These are phyloP conservation scores for Diplocarpon rosae DNA, from an alignment of 2,329 filamentous ascomycete genomes.

Conservation along the genomic window DNA sequence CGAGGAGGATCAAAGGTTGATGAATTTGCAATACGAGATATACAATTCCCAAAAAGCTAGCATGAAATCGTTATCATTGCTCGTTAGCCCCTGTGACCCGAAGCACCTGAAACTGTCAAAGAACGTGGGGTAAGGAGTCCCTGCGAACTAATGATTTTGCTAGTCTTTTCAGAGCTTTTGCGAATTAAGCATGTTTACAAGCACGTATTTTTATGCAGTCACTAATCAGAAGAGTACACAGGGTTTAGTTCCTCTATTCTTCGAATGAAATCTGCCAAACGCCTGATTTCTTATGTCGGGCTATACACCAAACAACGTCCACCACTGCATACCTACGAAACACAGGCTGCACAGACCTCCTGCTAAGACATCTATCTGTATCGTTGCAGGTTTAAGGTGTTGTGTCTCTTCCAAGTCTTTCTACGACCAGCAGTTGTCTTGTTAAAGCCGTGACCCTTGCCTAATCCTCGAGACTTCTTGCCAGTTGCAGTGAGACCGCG, in stretches of 20 bases:
- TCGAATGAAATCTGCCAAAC: conserved; percentile 18
- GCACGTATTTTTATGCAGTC: not conserved
- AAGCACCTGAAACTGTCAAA: no score
- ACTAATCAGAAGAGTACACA: not conserved
- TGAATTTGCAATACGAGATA: not conserved
- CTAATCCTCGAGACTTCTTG: conserved; percentile 99
- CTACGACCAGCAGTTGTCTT: conserved; percentile 93
- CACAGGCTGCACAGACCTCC: conserved; percentile 20
- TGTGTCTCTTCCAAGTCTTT: conserved; percentile 99
- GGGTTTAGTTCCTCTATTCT: conserved; percentile 13
- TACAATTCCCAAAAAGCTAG: no score
- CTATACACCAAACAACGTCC: conserved; percentile 19
- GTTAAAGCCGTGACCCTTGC: conserved; percentile 99
- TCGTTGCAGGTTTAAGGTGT: conserved; percentile 97
- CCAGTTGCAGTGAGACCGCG: conserved; percentile 96
- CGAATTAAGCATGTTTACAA: no score
- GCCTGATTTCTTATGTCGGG: conserved; percentile 16
- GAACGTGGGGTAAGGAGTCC: no score
- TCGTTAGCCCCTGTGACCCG: no score
- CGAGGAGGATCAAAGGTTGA: no score
- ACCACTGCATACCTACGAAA: conserved; percentile 14
- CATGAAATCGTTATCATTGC: no score
- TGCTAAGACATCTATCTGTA: conserved; percentile 59
- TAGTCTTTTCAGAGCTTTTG: no score
- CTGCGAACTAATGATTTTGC: no score